Evolutionary conservation across 2,329 filamentous ascomycete species (phyloP).

Genomic region (Colletotrichum navitas): DNA sequence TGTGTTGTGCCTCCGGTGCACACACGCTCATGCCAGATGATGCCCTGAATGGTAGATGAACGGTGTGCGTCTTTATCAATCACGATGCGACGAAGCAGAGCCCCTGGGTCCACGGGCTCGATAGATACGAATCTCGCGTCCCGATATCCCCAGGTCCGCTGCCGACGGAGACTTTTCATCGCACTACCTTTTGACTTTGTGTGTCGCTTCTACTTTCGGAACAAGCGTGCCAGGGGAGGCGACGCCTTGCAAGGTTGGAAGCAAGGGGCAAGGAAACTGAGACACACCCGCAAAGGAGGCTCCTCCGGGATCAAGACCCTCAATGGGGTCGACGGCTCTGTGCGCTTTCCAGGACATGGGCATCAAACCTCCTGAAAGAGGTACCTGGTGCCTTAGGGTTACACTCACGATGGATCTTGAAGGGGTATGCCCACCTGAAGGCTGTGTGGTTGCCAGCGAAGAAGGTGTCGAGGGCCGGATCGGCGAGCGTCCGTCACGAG

Average conservation of each 20-base stretch:
- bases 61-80: slow-evolving; percentile 22
- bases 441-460: slow-evolving; percentile 20
- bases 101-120: slow-evolving; percentile 4
- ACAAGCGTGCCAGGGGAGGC: slow-evolving; percentile 32
- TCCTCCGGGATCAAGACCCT: slow-evolving; percentile 22
- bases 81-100: slow-evolving; percentile 7
- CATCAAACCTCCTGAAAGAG: slow-evolving; percentile 40
- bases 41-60: neutral
- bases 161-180: slow-evolving; percentile 39
- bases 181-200: slow-evolving; percentile 28
- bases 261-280: slow-evolving; percentile 41
- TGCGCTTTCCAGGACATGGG: slow-evolving; percentile 35
- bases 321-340: slow-evolving; percentile 35
- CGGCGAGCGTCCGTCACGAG: neutral
- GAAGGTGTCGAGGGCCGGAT: slow-evolving; percentile 11
- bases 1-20: slow-evolving; percentile 1
- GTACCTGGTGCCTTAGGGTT: slow-evolving; percentile 27
- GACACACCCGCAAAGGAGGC: slow-evolving; percentile 33
- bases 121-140: slow-evolving; percentile 31
- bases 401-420: slow-evolving; percentile 27
- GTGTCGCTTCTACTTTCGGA: slow-evolving; percentile 26
- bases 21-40: neutral
- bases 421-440: slow-evolving; percentile 10
- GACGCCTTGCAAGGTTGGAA: slow-evolving; percentile 38
- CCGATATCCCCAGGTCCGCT: slow-evolving; percentile 27